A percentile compares a stretch with the other conserved stretches of the same genome.
Conservation (phyloP, 768 basidiomycete genomes). For the Mycena rosella region DNA sequence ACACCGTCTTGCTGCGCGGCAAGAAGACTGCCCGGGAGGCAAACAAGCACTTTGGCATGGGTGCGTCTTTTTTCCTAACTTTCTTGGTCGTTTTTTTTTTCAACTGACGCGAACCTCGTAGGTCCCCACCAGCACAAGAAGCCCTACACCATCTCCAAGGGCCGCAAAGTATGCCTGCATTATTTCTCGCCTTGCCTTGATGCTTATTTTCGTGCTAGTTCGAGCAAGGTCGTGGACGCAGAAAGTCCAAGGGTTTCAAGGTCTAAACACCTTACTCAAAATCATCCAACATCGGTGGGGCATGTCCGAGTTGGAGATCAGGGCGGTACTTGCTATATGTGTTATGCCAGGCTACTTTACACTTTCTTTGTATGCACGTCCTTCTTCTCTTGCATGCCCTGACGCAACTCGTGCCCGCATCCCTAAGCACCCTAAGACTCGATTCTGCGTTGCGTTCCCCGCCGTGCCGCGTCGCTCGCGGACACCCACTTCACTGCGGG, state of each 20-base stretch:
- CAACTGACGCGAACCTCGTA: constrained; percentile 32
- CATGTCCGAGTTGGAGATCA: constrained; percentile 42
- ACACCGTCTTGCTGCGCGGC: constrained; percentile 94
- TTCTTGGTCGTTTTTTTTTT: background rate
- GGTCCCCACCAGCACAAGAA: constrained; percentile 99
- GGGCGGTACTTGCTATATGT: constrained; percentile 50
- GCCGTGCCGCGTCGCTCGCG: constrained; percentile 33
- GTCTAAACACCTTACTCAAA: constrained; percentile 67
- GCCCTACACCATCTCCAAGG: constrained; percentile 95
- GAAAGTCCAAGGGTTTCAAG: constrained; percentile 98
- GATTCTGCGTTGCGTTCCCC: constrained; percentile 13
- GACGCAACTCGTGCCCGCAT: constrained; percentile 13
- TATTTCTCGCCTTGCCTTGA: background rate
- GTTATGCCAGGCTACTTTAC: constrained; percentile 46
- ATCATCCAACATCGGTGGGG: constrained; percentile 40
- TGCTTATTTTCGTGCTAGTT: constrained; percentile 62
- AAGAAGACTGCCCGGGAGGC: constrained; percentile 95
- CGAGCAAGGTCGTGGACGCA: constrained; percentile 98
- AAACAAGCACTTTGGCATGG: constrained; percentile 98
- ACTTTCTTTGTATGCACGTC: constrained; percentile 31
- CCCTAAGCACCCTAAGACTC: constrained; percentile 9
- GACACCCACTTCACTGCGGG: constrained; percentile 33
- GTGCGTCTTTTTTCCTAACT: constrained; percentile 47
- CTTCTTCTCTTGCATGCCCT: constrained; percentile 30
- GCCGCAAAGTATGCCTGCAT: constrained; percentile 79